phyloP scores from a whole-genome alignment of 73 alveolate genomes.

The Paramecium sonneborni region DNA sequence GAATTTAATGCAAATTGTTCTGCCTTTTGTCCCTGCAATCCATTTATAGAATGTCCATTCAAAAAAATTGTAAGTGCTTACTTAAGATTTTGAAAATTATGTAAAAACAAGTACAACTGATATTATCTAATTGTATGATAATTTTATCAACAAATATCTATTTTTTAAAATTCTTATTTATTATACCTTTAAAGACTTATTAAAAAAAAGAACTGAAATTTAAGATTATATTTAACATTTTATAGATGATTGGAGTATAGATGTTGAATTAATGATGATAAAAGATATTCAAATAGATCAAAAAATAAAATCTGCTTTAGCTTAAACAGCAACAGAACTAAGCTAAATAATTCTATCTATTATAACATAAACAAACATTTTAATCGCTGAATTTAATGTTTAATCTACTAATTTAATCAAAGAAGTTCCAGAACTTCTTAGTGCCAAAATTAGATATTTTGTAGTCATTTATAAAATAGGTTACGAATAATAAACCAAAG shows the following conservation, averaged over 20 bases:
- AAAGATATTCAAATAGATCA: not conserved
- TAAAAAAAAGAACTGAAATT: not conserved
- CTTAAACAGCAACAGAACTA: constrained; percentile 3
- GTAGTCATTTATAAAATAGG: not conserved
- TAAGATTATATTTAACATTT: not conserved
- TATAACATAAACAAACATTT: not conserved
- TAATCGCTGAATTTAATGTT: constrained; percentile 26
- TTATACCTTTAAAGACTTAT: not conserved
- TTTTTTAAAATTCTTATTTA: too few species aligned
- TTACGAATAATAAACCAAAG: not conserved
- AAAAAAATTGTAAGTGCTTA: not conserved
- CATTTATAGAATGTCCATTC: not conserved
- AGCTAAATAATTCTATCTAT: not conserved
- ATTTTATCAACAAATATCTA: too few species aligned
- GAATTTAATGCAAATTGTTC: not conserved
- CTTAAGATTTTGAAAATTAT: constrained; percentile 31
- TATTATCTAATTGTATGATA: too few species aligned
- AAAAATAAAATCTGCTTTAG: not conserved
- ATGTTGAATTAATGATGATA: not conserved
- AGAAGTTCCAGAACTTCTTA: not conserved
- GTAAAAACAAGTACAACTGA: constrained; percentile 45
- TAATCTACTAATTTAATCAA: constrained; percentile 9
- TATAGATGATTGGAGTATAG: constrained; percentile 39
- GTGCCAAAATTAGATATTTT: constrained; percentile 1
- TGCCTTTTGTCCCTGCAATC: not conserved